A percentile compares a stretch with the other conserved stretches of the same genome.
Evolutionary conservation across 169 alveolate genomes (phyloP).

Genomic region (Plasmodium sp.): DNA sequence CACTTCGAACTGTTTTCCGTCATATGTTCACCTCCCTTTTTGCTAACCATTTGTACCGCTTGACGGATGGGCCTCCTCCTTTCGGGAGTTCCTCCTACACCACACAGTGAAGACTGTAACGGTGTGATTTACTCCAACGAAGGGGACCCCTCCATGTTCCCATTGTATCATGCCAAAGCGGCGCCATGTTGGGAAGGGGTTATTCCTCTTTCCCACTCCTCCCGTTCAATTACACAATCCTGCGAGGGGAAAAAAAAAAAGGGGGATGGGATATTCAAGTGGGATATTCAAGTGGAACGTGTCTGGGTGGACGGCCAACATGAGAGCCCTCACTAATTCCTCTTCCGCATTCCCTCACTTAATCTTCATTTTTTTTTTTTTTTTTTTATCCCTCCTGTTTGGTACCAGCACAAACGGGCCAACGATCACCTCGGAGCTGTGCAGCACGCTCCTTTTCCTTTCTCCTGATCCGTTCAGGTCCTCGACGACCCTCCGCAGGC

Average conservation of each 20-base stretch:
- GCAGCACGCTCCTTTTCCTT: slow-evolving; percentile 2
- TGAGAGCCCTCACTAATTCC: background rate
- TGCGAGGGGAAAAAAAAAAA: background rate
- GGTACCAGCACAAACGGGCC: slow-evolving; percentile 69
- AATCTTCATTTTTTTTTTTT: background rate
- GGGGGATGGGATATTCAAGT: background rate
- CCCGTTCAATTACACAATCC: background rate
- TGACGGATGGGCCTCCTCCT: background rate
- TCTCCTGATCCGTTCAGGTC: background rate
- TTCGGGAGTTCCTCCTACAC: too few relatives aligned
- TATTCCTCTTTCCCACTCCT: background rate
- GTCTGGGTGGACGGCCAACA: background rate
- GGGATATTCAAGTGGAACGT: background rate
- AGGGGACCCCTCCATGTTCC: background rate
- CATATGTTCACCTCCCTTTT: background rate
- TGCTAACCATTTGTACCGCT: background rate
- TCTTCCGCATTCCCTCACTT: background rate
- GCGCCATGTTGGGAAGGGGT: background rate
- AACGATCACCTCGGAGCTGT: slow-evolving; percentile 24
- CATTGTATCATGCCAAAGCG: background rate
- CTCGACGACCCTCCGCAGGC: background rate
- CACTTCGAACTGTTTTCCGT: background rate
- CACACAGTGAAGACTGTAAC: background rate
- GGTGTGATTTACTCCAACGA: background rate
- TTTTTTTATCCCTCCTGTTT: background rate